phyloP scores from a whole-genome alignment of 2,329 filamentous ascomycete genomes.

The Sporothrix variecibatus region DNA sequence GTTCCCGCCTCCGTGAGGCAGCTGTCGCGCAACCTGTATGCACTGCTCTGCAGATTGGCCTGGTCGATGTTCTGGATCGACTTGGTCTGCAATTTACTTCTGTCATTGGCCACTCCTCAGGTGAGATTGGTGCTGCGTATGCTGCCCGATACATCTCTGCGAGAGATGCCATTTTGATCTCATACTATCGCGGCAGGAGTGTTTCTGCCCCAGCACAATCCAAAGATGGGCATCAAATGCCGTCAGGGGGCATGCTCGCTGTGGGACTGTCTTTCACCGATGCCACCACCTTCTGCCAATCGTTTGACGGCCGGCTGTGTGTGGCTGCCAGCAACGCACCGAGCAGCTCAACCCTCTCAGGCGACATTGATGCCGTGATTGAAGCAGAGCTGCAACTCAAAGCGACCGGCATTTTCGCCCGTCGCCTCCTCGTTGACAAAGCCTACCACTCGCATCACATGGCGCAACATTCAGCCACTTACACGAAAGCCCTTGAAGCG shows the following conservation, averaged over 20 bases:
- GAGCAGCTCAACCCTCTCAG: slow-evolving; percentile 48
- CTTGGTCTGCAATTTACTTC: slow-evolving; percentile 34
- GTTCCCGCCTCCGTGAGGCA: slow-evolving; percentile 21
- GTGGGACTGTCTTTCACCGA: slow-evolving; percentile 41
- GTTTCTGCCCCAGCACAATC: neutral
- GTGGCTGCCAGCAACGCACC: slow-evolving; percentile 28
- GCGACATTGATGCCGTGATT: slow-evolving; percentile 34
- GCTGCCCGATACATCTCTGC: slow-evolving; percentile 33
- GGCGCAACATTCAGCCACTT: slow-evolving; percentile 34
- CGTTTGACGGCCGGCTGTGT: neutral
- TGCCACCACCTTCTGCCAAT: slow-evolving; percentile 39
- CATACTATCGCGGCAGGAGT: slow-evolving; percentile 32
- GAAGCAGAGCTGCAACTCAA: slow-evolving; percentile 34
- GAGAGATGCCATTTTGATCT: slow-evolving; percentile 31
- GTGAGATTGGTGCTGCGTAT: slow-evolving; percentile 41
- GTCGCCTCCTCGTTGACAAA: slow-evolving; percentile 40
- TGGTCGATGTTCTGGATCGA: slow-evolving; percentile 37
- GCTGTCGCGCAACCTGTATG: slow-evolving; percentile 36
- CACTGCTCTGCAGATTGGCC: slow-evolving; percentile 38
- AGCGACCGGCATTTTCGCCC: slow-evolving; percentile 33
- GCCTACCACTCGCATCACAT: slow-evolving; percentile 45
- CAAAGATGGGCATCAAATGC: slow-evolving; percentile 36
- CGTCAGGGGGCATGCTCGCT: slow-evolving; percentile 46
- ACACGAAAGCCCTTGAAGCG: slow-evolving; percentile 29
- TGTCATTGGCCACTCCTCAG: slow-evolving; percentile 41